A percentile compares a stretch with the other conserved stretches of the same genome.
Evolutionary conservation across 805 yeast species (phyloP).

Genomic region (Candida boleticola): DNA sequence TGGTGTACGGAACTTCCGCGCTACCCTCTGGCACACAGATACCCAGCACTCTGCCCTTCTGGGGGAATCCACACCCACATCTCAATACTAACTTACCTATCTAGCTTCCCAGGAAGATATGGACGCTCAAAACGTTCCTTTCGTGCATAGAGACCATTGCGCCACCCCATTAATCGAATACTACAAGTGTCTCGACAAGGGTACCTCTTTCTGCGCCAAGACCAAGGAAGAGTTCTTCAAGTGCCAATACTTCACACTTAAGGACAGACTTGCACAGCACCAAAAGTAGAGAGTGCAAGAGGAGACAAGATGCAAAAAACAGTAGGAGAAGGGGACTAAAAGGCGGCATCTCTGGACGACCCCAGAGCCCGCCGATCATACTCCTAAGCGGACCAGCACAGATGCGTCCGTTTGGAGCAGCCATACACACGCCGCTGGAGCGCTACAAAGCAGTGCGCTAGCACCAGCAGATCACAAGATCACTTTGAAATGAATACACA

Average conservation of each 20-base stretch:
- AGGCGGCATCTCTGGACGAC: too few relatives aligned
- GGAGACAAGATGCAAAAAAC: neutral
- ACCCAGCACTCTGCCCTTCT: too few relatives aligned
- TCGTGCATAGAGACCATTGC: conserved; percentile 43
- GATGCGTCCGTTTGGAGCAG: too few relatives aligned
- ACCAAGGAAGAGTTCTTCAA: conserved; percentile 44
- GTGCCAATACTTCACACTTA: conserved; percentile 42
- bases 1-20: too few relatives aligned
- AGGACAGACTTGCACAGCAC: conserved; percentile 37
- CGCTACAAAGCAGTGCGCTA: too few relatives aligned
- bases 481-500: too few relatives aligned
- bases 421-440: too few relatives aligned
- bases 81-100: neutral
- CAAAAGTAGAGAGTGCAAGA: conserved; percentile 5
- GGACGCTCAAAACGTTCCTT: conserved; percentile 42
- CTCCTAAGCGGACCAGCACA: too few relatives aligned
- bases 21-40: too few relatives aligned
- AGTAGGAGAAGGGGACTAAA: neutral
- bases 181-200: conserved; percentile 44
- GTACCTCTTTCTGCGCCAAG: conserved; percentile 37
- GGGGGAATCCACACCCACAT: neutral
- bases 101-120: conserved; percentile 31
- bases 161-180: conserved; percentile 42
- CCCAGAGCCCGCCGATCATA: too few relatives aligned
- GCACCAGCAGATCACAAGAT: too few relatives aligned